Evolutionary conservation across 2,329 filamentous ascomycete species (phyloP).

Genomic region (Penicillium sp.): DNA sequence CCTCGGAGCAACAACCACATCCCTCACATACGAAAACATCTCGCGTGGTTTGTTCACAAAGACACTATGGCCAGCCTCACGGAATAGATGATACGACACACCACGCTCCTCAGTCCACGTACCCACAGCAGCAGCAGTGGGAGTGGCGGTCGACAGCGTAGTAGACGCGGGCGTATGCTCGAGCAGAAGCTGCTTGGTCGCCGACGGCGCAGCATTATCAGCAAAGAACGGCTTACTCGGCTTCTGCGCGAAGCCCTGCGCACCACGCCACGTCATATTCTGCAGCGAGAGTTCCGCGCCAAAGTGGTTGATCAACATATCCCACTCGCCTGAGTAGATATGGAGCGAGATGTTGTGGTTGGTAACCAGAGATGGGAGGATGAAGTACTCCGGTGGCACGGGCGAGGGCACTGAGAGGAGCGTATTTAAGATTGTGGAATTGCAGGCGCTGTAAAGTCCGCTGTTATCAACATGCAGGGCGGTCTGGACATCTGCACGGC

Average conservation of each 20-base stretch:
- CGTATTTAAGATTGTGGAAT: conserved; percentile 25
- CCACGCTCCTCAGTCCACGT: conserved; percentile 33
- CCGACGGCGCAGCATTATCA: conserved; percentile 21
- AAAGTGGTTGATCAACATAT: conserved; percentile 39
- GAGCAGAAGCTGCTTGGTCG: background rate
- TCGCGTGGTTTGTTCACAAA: conserved; percentile 29
- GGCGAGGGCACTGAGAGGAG: conserved; percentile 22
- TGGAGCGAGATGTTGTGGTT: conserved; percentile 33
- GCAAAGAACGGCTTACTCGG: conserved; percentile 25
- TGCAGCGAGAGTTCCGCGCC: conserved; percentile 36
- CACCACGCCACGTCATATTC: conserved; percentile 42
- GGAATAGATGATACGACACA: conserved; percentile 36
- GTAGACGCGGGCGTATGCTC: background rate
- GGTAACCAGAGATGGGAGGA: conserved; percentile 33
- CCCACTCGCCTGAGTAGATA: conserved; percentile 37
- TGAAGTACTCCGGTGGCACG: conserved; percentile 29
- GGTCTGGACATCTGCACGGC: conserved; percentile 31
- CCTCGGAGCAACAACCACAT: conserved; percentile 28
- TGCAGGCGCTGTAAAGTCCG: conserved; percentile 28
- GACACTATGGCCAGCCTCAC: conserved; percentile 33
- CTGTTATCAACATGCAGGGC: conserved; percentile 28
- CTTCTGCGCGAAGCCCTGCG: conserved; percentile 33
- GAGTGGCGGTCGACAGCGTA: background rate
- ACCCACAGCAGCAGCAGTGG: conserved; percentile 19
- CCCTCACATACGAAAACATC: conserved; percentile 38